phyloP scores from a whole-genome alignment of 345 rosid genomes.

The Populus alba region DNA sequence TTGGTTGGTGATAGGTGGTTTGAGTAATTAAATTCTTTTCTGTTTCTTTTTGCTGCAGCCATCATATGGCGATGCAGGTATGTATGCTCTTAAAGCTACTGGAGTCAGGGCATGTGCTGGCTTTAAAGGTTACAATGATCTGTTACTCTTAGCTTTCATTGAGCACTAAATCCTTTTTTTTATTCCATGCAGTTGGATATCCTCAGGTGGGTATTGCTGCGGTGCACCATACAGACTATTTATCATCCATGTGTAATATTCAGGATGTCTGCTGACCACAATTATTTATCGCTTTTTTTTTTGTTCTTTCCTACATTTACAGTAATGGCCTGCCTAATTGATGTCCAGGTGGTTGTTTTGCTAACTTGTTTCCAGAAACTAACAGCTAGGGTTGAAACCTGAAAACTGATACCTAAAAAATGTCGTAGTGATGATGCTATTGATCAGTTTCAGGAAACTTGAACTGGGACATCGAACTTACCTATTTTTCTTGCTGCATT shows the following conservation, averaged over 20 bases:
- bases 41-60: constrained; percentile 45
- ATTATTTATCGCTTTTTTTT: background rate
- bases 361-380: background rate
- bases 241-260: constrained; percentile 11
- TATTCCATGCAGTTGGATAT: constrained; percentile 63
- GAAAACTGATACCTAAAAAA: background rate
- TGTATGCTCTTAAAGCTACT: constrained; percentile 38
- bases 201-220: constrained; percentile 75
- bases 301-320: background rate
- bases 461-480: background rate
- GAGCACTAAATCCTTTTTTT: constrained; percentile 14
- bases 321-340: background rate
- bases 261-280: constrained; percentile 11
- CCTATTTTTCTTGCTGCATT: background rate
- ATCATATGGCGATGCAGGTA: constrained; percentile 82
- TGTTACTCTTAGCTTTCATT: constrained; percentile 11
- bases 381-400: background rate
- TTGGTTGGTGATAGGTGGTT: background rate
- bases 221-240: constrained; percentile 22
- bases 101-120: constrained; percentile 41
- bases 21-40: constrained; percentile 14
- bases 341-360: background rate
- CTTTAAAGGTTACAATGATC: constrained; percentile 12
- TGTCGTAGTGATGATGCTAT: background rate
- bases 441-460: background rate